These are phyloP conservation scores for Paramecium primaurelia DNA, from an alignment of 73 alveolate genomes.

Conservation along the genomic window DNA sequence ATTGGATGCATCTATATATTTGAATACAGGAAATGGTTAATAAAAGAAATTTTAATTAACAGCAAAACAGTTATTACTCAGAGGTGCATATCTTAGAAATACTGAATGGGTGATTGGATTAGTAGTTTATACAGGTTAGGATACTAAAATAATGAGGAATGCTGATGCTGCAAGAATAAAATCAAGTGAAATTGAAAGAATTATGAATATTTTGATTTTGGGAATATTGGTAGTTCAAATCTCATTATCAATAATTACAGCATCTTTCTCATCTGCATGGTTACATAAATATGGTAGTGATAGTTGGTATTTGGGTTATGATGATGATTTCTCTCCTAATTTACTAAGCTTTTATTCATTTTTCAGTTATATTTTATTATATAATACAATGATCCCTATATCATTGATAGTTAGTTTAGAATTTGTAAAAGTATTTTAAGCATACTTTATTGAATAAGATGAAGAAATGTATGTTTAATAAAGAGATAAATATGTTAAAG, in stretches of 20 bases:
- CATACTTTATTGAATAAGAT: slow-evolving; percentile 72
- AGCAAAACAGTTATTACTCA: slow-evolving; percentile 81
- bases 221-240: slow-evolving; percentile 30
- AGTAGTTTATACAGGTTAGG: slow-evolving; percentile 85
- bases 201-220: slow-evolving; percentile 44
- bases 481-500: slow-evolving; percentile 71
- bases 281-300: background rate
- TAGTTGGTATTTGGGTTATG: slow-evolving; percentile 8
- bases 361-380: slow-evolving; percentile 76
- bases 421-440: slow-evolving; percentile 72
- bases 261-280: background rate
- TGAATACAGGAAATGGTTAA: background rate
- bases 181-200: slow-evolving; percentile 60
- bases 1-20: slow-evolving; percentile 71
- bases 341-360: slow-evolving; percentile 48
- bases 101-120: slow-evolving; percentile 94
- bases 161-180: slow-evolving; percentile 66
- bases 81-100: slow-evolving; percentile 92
- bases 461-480: slow-evolving; percentile 60
- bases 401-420: slow-evolving; percentile 74
- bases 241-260: background rate
- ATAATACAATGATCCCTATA: slow-evolving; percentile 82
- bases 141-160: slow-evolving; percentile 84
- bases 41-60: slow-evolving; percentile 7
- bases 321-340: slow-evolving; percentile 46